A percentile compares a stretch with the other conserved stretches of the same genome.
Conservation (phyloP, 345 rosid genomes). For the Aegle marmelos region DNA sequence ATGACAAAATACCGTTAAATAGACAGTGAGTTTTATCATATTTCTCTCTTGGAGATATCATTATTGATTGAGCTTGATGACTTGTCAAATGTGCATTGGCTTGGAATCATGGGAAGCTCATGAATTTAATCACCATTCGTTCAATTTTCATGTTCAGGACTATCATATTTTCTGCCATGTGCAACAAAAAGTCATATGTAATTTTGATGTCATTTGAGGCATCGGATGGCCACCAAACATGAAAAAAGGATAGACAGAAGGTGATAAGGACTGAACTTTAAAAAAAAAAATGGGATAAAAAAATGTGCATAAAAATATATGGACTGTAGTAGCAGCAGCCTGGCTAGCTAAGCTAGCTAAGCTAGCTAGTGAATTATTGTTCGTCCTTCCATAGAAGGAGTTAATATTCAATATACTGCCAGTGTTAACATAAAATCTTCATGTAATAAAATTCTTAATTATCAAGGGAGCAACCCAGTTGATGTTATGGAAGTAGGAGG, state of each 20-base stretch:
- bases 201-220: neutral
- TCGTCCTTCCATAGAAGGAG: too few species aligned
- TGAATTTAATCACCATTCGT: neutral
- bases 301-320: too few species aligned
- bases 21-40: neutral
- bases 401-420: too few species aligned
- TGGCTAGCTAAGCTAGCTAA: too few species aligned
- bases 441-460: too few species aligned
- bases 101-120: neutral
- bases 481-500: too few species aligned
- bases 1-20: fast-evolving
- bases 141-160: neutral
- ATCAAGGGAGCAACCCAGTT: too few species aligned
- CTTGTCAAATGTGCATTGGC: conserved; percentile 23
- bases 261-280: too few species aligned
- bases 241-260: neutral
- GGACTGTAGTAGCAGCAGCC: neutral
- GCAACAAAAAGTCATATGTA: neutral
- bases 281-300: too few species aligned
- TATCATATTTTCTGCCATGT: neutral
- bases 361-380: too few species aligned
- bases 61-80: conserved; percentile 29
- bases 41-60: conserved; percentile 1
- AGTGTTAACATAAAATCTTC: too few species aligned
- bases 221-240: neutral